Evolutionary conservation across 1,139 yeast genomes (phyloP).

Genomic region (Diutina sp.): DNA sequence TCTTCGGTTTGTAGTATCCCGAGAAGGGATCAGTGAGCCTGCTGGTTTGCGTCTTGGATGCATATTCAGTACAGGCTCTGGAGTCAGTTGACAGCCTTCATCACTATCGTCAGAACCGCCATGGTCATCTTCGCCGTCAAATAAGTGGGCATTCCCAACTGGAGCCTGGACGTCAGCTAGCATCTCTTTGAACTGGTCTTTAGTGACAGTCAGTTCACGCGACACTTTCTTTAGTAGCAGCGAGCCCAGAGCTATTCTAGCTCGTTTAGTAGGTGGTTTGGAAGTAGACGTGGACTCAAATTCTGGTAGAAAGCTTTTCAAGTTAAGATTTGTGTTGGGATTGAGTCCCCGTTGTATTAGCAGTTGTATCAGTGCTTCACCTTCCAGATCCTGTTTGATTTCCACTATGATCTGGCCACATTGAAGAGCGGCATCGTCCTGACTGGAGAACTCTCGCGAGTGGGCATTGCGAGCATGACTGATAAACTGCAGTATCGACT

Average conservation of each 20-base stretch:
- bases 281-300: not conserved
- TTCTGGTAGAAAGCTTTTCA: conserved; percentile 7
- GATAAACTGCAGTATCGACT: conserved; percentile 70
- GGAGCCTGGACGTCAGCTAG: not conserved
- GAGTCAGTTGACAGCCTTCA: not conserved
- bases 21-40: not conserved
- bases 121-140: not conserved
- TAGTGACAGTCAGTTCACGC: not conserved
- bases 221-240: not conserved
- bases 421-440: conserved; percentile 60
- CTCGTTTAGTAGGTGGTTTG: not conserved
- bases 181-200: not conserved
- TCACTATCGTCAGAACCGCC: not conserved
- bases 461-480: conserved; percentile 72
- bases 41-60: not conserved
- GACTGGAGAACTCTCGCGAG: conserved; percentile 56
- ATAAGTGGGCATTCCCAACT: not conserved
- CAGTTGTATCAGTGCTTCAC: conserved; percentile 30
- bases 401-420: conserved; percentile 53
- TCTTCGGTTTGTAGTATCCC: not conserved
- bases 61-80: not conserved
- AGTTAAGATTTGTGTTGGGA: conserved; percentile 26
- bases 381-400: conserved; percentile 48
- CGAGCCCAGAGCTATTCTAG: not conserved
- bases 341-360: conserved; percentile 28